phyloP scores from a whole-genome alignment of 2,329 filamentous ascomycete species.

The Scorias spongiosa region DNA sequence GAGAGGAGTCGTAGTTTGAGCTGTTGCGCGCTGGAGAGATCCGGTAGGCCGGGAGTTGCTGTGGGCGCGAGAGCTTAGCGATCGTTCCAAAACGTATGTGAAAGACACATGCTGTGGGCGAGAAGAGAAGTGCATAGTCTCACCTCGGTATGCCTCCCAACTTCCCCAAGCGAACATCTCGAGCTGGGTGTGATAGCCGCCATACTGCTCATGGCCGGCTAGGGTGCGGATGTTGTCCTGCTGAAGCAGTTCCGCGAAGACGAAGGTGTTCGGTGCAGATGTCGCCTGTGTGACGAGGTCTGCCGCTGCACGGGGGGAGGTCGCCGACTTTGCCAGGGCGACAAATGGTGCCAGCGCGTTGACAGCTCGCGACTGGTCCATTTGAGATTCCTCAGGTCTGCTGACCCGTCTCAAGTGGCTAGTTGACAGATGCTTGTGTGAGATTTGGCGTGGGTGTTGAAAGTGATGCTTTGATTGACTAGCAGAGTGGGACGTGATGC shows the following conservation, averaged over 20 bases:
- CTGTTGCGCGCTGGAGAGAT: slow-evolving; percentile 55
- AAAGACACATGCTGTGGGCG: slow-evolving; percentile 1
- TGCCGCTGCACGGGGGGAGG: slow-evolving; percentile 66
- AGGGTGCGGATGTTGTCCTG: slow-evolving; percentile 66
- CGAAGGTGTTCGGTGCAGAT: slow-evolving; percentile 73
- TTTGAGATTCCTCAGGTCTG: slow-evolving; percentile 20
- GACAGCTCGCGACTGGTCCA: slow-evolving; percentile 55
- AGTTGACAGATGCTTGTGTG: background rate
- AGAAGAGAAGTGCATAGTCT: background rate
- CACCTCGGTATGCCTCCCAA: slow-evolving; percentile 59
- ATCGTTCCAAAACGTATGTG: background rate
- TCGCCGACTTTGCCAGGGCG: slow-evolving; percentile 72
- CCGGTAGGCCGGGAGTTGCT: slow-evolving; percentile 44
- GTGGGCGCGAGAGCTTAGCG: slow-evolving; percentile 2
- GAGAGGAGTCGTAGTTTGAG: slow-evolving; percentile 85
- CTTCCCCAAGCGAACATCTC: slow-evolving; percentile 89
- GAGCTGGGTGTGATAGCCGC: slow-evolving; percentile 52
- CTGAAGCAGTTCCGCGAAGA: slow-evolving; percentile 87
- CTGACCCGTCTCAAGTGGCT: background rate
- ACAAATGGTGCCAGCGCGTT: slow-evolving; percentile 69
- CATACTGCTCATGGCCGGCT: slow-evolving; percentile 45
- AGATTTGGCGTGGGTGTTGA: too few species aligned
- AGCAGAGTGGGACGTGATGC: too few species aligned
- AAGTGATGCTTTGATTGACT: too few species aligned
- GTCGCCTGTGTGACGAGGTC: slow-evolving; percentile 81